Base-by-base conservation (phyloP, 2,329 filamentous ascomycete species). In the Trichophyton mentagrophytes region DNA sequence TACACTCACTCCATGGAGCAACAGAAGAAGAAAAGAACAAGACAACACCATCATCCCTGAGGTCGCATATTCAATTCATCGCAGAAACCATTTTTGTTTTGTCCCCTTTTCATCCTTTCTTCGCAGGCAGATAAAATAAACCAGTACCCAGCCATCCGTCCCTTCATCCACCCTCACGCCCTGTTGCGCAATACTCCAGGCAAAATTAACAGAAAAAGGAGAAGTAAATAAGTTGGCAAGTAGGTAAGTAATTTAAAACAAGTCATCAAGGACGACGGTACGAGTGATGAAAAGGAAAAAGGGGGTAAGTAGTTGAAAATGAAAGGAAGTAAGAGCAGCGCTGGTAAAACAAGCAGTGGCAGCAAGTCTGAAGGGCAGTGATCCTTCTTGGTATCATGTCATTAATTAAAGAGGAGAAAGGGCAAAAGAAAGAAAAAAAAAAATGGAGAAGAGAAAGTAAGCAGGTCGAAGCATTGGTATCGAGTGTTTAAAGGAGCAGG, bases 151-250 rank as follows among this genome's bases (percentile, higher is more conserved):
- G 5, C 51, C 17, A 38, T 38, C 33, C 33, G 11, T 38, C 33
- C 33, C 1, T 38, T 38, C 13, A 53, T 33, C 9, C 49, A 36
- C 27, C 15, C 51, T 17, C 51, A 27, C 51, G 27, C 13, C 51
- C 51, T 36, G 22, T 53, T 36, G 51, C 51, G 30, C 51, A 36
- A 55, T 55, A 36, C 51, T 55, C 51, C 51, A 55, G 25, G n/a
- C 27, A 55, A 55, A n/a, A 44, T 44, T 7, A 44, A 44, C 15
- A 20, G 15, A 20, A 15, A 33, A 36, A 38, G 33, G 9, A 3
- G 9, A 38, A 38, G 33, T 38, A 38, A 13, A 13, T 38, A 38
- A 38, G 9, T 38, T 11, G 33, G 33, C 33, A 38, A 38, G 33
- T 13, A 33, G 22, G 22, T 22, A 30, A 30, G 11, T 38, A 38